Percentiles rank a stretch among this genome's conserved stretches.
phyloP scores from a whole-genome alignment of 768 basidiomycete genomes.

The Hebeloma cylindrosporum region DNA sequence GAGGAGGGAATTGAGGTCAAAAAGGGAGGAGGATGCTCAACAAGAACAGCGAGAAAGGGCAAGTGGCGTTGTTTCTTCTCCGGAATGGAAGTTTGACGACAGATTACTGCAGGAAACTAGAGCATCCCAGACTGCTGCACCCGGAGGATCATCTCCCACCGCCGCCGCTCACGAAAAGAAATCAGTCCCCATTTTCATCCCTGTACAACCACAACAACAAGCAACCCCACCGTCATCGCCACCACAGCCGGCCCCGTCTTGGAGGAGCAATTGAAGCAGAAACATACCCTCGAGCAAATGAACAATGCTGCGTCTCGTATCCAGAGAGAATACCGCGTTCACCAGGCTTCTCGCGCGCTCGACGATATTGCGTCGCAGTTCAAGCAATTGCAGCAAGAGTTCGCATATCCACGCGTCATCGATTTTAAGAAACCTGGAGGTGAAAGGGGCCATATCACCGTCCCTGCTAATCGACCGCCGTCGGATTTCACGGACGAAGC shows the following conservation, averaged over 20 bases:
- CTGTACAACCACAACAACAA: slow-evolving; percentile 8
- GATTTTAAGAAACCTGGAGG: slow-evolving; percentile 44
- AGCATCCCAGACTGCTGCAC: background rate
- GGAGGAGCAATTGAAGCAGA: background rate
- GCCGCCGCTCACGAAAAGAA: background rate
- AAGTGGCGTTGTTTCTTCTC: slow-evolving; percentile 1
- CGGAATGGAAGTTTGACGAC: slow-evolving; percentile 4
- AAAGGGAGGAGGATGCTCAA: slow-evolving; percentile 15
- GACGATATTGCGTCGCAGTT: slow-evolving; percentile 43
- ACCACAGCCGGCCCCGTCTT: slow-evolving; percentile 6
- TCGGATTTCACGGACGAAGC: slow-evolving; percentile 21
- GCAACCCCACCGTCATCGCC: slow-evolving; percentile 15
- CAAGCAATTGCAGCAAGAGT: slow-evolving; percentile 38
- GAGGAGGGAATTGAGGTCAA: slow-evolving; percentile 17
- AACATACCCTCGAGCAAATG: slow-evolving; percentile 26
- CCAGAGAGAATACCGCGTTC: slow-evolving; percentile 46
- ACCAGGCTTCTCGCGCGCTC: slow-evolving; percentile 42
- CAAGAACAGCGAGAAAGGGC: slow-evolving; percentile 21
- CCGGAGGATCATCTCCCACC: background rate
- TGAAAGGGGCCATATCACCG: slow-evolving; percentile 28
- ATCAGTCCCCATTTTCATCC: slow-evolving; percentile 13
- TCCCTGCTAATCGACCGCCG: slow-evolving; percentile 22
- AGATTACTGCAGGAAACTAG: background rate
- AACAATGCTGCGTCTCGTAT: slow-evolving; percentile 46
- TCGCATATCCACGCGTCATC: slow-evolving; percentile 44